These are phyloP conservation scores for Cordyceps farinosa DNA, from an alignment of 2,329 filamentous ascomycete species.

Conservation along the genomic window DNA sequence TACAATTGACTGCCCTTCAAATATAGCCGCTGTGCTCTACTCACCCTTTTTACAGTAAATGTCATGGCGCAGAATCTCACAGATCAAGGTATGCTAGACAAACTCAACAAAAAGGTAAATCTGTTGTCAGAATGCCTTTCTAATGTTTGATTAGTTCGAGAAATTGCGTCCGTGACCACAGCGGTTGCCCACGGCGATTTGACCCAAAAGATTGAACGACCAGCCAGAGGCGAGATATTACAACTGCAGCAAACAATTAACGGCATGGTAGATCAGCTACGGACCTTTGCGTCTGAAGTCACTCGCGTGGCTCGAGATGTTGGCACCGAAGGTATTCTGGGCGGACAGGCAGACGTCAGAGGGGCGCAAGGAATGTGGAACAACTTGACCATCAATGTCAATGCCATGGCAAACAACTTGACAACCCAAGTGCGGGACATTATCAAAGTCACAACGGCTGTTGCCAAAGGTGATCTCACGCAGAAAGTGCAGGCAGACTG, in stretches of 20 bases:
- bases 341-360: constrained; percentile 78
- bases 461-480: constrained; percentile 82
- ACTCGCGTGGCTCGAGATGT: constrained; percentile 80
- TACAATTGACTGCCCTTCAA: too few relatives aligned
- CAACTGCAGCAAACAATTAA: constrained; percentile 84
- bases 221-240: constrained; percentile 76
- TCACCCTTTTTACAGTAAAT: too few relatives aligned
- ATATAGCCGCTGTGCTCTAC: too few relatives aligned
- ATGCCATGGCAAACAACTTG: constrained; percentile 83
- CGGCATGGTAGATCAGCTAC: constrained; percentile 82
- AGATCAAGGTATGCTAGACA: constrained; percentile 69
- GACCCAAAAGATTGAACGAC: constrained; percentile 79
- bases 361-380: constrained; percentile 88
- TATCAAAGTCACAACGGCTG: constrained; percentile 72
- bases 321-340: constrained; percentile 77
- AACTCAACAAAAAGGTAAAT: too few relatives aligned
- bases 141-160: constrained; percentile 58
- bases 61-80: constrained; percentile 81
- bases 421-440: constrained; percentile 93
- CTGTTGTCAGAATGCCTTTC: constrained; percentile 16
- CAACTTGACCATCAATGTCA: constrained; percentile 79
- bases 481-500: constrained; percentile 94
- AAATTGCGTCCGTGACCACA: constrained; percentile 80
- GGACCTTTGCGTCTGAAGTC: constrained; percentile 80
- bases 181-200: constrained; percentile 79